Evolutionary conservation across 495 filamentous ascomycete genomes (phyloP), one percentile per base, ranked within the genome.

Genomic region (Aspergillus olivimuriae): DNA sequence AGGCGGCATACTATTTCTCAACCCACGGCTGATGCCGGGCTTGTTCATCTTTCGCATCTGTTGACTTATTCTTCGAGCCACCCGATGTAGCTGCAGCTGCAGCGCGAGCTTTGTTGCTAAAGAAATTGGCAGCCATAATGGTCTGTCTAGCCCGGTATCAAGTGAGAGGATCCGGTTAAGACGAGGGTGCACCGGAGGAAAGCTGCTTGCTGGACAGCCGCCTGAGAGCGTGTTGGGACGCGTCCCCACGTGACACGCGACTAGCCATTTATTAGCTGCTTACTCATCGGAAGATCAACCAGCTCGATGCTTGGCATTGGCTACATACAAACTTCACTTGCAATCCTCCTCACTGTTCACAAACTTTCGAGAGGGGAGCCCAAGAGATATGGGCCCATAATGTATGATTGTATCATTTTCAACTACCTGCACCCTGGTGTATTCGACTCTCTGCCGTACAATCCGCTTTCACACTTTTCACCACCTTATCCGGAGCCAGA

Each of bases 31-130:
- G 90, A 24, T 82, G 69, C 49, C 79, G 76, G 24, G 68, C 71
- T 16, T 68, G 75, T 47, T 87, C 80, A 56, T 83, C 87, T 51
- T 75, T 74, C 62, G 61, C 51, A 74, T 75, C 52, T 60, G 63
- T 76, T 80, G 47, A 74, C 59, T 70, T 74, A 48, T 57, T 61
- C 62, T 63, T 73, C 24, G 68, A 68, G 53, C 56, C 62, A 51
- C 64, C 57, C 33, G 72, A 66, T 47, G 71, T 80, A 18, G 78
- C 80, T 18, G 78, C 86, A 1, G 86, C 87, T 6, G 84, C 89
- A 65, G 87, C 87, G 19, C 89, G 86, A 32, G 90, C 92, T 68
- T 90, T 95, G 51, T 95, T 77, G 61, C 92, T 89, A 65, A 99
- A 99, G 69, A 97, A 99, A 58, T 73, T 89, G 21, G 87, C 78